Conservation (phyloP, 805 yeast genomes). For the Candida silvatica region DNA sequence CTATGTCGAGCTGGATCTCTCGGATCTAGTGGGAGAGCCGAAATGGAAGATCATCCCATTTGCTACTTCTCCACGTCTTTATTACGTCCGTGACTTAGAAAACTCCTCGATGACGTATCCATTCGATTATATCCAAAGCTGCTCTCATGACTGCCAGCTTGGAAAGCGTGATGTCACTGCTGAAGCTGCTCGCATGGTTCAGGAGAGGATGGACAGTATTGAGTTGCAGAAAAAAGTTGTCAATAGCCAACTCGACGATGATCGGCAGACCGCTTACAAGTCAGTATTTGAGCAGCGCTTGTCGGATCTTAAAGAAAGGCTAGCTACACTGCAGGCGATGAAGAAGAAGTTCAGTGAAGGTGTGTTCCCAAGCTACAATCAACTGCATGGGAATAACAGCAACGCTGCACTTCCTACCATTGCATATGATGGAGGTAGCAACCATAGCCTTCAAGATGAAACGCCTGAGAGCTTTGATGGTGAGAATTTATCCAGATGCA, state of each 20-base stretch:
- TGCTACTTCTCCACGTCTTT: slow-evolving; percentile 46
- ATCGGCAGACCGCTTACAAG: too few species aligned
- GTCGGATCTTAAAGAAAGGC: slow-evolving; percentile 24
- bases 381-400: too few species aligned
- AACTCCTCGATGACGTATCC: too few species aligned
- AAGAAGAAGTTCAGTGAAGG: slow-evolving; percentile 19
- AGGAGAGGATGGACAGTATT: slow-evolving; percentile 25
- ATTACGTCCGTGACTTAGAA: slow-evolving; percentile 47
- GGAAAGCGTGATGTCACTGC: slow-evolving; percentile 47
- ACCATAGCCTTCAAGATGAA: too few species aligned
- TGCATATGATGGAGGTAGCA: too few species aligned
- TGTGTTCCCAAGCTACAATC: slow-evolving; percentile 18
- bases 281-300: too few species aligned
- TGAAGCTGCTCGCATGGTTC: slow-evolving; percentile 40
- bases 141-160: slow-evolving; percentile 59
- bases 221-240: slow-evolving; percentile 25
- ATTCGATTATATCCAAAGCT: slow-evolving; percentile 43
- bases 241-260: too few species aligned
- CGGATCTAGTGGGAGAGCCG: slow-evolving; percentile 27
- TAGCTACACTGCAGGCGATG: slow-evolving; percentile 16
- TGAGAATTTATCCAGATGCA: not conserved
- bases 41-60: slow-evolving; percentile 44
- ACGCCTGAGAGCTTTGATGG: not conserved
- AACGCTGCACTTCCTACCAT: too few species aligned
- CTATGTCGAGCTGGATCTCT: slow-evolving; percentile 58